phyloP scores from a whole-genome alignment of 202 grass and related monocot genomes.

The Cymbopogon flexuosus region DNA sequence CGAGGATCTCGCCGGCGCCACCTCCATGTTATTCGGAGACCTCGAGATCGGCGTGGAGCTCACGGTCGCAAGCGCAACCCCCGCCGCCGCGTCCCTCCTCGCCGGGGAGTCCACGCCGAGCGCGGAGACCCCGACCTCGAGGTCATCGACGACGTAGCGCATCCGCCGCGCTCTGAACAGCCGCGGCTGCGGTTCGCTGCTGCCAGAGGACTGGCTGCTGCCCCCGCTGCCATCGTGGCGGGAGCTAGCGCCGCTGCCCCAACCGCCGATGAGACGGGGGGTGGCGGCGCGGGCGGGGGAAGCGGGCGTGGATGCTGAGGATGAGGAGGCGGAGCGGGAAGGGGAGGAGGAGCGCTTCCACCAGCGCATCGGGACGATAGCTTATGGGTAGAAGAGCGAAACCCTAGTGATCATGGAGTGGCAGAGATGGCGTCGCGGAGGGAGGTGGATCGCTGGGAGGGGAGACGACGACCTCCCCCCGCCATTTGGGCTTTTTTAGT shows the following conservation, averaged over 20 bases:
- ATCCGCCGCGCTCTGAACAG: slow-evolving; percentile 44
- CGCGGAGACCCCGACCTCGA: slow-evolving; percentile 41
- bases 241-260: slow-evolving; percentile 1
- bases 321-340: background rate
- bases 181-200: slow-evolving; percentile 44
- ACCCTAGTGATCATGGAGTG: slow-evolving; percentile 38
- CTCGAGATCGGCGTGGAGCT: slow-evolving; percentile 44
- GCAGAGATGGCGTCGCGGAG: slow-evolving; percentile 23
- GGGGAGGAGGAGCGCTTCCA: slow-evolving; percentile 41
- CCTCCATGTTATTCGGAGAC: slow-evolving; percentile 47
- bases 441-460: slow-evolving; percentile 24
- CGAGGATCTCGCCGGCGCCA: slow-evolving; percentile 38
- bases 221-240: slow-evolving; percentile 8
- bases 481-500: slow-evolving; percentile 35
- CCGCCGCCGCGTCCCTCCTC: slow-evolving; percentile 18
- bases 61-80: slow-evolving; percentile 20
- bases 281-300: slow-evolving; percentile 43
- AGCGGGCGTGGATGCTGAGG: slow-evolving; percentile 36
- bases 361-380: slow-evolving; percentile 42
- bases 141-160: slow-evolving; percentile 49
- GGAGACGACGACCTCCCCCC: slow-evolving; percentile 44
- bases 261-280: slow-evolving; percentile 19
- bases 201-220: background rate
- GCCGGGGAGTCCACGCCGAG: slow-evolving; percentile 30
- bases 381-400: slow-evolving; percentile 17